A percentile compares a stretch with the other conserved stretches of the same genome.
Evolutionary conservation across 1,284 basidiomycete genomes (phyloP).

Genomic region (Ganoderma resinaceum): DNA sequence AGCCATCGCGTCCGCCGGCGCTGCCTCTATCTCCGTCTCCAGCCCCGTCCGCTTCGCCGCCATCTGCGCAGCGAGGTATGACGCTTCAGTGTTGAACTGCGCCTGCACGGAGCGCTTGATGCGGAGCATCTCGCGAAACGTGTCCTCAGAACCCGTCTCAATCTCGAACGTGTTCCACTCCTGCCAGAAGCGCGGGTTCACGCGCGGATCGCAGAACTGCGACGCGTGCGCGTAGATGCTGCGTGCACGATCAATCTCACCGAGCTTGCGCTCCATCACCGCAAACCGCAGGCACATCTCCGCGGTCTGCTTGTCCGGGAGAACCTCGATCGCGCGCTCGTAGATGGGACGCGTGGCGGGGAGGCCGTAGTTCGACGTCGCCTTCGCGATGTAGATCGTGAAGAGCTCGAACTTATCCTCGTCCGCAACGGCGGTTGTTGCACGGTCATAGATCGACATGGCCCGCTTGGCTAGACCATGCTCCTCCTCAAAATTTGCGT

Average conservation of each 20-base stretch:
- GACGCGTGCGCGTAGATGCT: conserved; percentile 97
- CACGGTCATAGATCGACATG: conserved; percentile 96
- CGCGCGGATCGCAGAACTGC: conserved; percentile 97
- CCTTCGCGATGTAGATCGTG: conserved; percentile 97
- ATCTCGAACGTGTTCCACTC: conserved; percentile 99
- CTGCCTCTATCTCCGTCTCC: conserved; percentile 57
- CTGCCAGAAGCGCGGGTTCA: conserved; percentile 91
- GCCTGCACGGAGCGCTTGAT: conserved; percentile 99
- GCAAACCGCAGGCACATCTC: conserved; percentile 98
- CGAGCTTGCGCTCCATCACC: conserved; percentile 94
- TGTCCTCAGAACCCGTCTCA: conserved; percentile 97
- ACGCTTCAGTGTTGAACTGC: conserved; percentile 96
- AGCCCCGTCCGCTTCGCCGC: conserved; percentile 67
- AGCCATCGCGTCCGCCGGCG: conserved; percentile 73
- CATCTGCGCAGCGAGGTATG: conserved; percentile 87
- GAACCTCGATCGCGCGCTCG: conserved; percentile 92
- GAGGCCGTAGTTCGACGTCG: conserved; percentile 93
- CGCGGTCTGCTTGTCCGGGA: conserved; percentile 95
- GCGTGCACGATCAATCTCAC: conserved; percentile 97
- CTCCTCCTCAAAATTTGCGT: conserved; percentile 94
- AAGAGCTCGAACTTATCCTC: conserved; percentile 99
- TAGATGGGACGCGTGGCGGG: conserved; percentile 98
- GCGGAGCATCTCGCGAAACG: conserved; percentile 98
- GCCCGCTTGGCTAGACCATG: conserved; percentile 94
- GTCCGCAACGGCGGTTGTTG: conserved; percentile 84